phyloP scores from a whole-genome alignment of 169 alveolate species.

The Perkinsus chesapeaki region DNA sequence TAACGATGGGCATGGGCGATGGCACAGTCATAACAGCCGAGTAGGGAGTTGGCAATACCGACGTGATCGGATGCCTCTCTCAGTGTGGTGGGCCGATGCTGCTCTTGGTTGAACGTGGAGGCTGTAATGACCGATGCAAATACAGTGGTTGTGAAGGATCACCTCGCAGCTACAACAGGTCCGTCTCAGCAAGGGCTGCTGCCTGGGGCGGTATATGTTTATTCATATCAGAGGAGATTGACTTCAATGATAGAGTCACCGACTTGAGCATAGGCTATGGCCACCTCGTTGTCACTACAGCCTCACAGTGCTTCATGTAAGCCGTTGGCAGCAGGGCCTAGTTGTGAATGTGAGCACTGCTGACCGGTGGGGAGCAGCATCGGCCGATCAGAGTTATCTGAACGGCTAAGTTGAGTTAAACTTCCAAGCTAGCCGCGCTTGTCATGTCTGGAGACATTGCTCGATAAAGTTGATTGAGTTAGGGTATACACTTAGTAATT shows the following conservation, averaged over 20 bases:
- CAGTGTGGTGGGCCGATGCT: conserved; percentile 56
- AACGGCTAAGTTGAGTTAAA: too few relatives aligned
- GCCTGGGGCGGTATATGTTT: background rate
- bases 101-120: conserved; percentile 65
- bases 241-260: conserved; percentile 69
- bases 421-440: too few relatives aligned
- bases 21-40: conserved; percentile 9
- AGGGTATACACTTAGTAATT: background rate
- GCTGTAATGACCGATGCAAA: conserved; percentile 59
- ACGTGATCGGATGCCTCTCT: conserved; percentile 54
- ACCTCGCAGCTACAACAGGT: conserved; percentile 50
- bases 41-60: background rate
- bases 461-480: too few relatives aligned
- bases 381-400: too few relatives aligned
- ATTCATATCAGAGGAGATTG: conserved; percentile 46
- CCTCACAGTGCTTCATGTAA: conserved; percentile 59
- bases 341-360: too few relatives aligned
- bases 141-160: conserved; percentile 57
- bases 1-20: conserved; percentile 58
- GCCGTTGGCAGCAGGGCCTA: background rate
- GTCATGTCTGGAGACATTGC: too few relatives aligned
- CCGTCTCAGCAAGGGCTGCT: background rate
- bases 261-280: conserved; percentile 60
- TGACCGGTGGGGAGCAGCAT: too few relatives aligned
- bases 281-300: conserved; percentile 58